Evolutionary conservation across 2,329 filamentous ascomycete genomes (phyloP), one percentile per base, ranked within the genome.

Genomic region (Nothomitra cinnamomea): DNA sequence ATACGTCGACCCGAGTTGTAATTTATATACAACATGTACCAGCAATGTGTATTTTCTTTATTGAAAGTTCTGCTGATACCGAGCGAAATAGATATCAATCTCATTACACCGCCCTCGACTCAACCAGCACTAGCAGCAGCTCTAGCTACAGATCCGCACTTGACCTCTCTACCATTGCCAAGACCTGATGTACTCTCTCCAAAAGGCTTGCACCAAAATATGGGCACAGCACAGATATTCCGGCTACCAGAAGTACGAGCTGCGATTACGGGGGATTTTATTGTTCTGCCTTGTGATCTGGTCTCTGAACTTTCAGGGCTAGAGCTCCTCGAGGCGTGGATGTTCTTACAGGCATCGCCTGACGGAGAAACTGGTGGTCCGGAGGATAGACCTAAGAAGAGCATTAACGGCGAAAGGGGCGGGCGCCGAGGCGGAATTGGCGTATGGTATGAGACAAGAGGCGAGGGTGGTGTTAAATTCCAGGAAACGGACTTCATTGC

Each of bases 401-500:
- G 72, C 1, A 62, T 49, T 12, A 35, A 35, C 25, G 76, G 73
- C 41, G 77, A 80, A 61, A 70, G 70, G 53, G 71, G 73, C 2
- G 76, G 78, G 24, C 74, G 79, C 57, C 84, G 84, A 66, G 88
- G 89, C 42, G 92, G 87, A 1, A 71, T 96, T 38, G 83, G 85
- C 4, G 85, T 98, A 1, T 96, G 85, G 81, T 96, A 95, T 66
- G 80, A 90, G 62, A 94, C 88, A 1, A 87, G 87, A 64, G 77
- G 75, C 17, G 83, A 84, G 57, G 80, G 79, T 4, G 79, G 80
- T 36, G 77, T 90, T 57, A 96, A 95, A 69, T 83, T 83, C 47
- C 87, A 95, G 65, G 88, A 95, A 65, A 92, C 87, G 1, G 90
- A 96, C 63, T 95, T 95, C 64, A 78, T 95, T 61, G 86, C 83